A percentile compares a stretch with the other conserved stretches of the same genome.
Evolutionary conservation across 176 grass and related monocot genomes (phyloP).

Genomic region (Carex scoparia): DNA sequence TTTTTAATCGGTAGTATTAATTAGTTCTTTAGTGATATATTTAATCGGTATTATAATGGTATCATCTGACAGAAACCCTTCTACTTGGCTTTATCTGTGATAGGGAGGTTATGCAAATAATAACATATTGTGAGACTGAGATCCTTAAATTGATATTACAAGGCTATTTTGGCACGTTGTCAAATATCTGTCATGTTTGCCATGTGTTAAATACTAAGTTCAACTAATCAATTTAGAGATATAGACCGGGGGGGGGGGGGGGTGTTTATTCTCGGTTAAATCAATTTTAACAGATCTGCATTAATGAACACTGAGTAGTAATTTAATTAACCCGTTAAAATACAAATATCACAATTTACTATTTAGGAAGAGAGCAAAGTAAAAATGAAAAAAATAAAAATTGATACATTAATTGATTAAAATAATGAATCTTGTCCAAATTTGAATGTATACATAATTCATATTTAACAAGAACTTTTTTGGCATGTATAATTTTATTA

Average conservation of each 20-base stretch:
- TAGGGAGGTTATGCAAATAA: not conserved
- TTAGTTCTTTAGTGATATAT: no score
- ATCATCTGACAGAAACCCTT: not conserved
- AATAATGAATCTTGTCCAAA: no score
- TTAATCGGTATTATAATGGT: not conserved
- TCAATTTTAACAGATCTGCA: no score
- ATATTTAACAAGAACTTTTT: no score
- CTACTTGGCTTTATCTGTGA: not conserved
- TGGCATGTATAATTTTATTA: no score
- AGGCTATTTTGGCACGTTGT: not conserved
- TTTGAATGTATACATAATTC: no score
- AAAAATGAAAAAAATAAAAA: no score
- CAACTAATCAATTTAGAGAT: not conserved
- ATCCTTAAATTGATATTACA: not conserved
- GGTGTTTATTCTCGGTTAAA: not conserved
- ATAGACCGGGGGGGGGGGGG: not conserved
- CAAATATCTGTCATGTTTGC: not conserved
- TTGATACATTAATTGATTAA: no score
- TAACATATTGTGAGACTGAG: not conserved
- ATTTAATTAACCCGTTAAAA: no score
- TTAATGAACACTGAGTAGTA: no score
- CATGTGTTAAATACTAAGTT: not conserved
- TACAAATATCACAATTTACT: not conserved
- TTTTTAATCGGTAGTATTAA: no score
- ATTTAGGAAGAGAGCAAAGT: no score